phyloP scores from a whole-genome alignment of 768 basidiomycete genomes.

The Pleurotus djamor region DNA sequence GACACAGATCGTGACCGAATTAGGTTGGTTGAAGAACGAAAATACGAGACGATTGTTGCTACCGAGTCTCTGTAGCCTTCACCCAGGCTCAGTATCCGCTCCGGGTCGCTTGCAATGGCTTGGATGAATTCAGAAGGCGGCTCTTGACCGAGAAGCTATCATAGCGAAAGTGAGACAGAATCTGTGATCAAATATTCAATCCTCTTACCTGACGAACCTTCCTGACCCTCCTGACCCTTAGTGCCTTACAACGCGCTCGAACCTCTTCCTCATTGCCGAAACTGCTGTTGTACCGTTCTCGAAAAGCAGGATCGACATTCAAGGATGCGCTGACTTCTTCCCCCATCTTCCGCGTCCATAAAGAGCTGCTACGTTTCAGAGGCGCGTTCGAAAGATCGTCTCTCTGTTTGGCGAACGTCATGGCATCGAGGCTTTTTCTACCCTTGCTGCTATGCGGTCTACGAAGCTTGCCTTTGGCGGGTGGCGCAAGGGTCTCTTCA shows the following conservation, averaged over 20 bases:
- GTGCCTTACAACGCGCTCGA: slow-evolving; percentile 31
- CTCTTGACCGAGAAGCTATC: slow-evolving; percentile 48
- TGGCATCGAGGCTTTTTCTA: slow-evolving; percentile 8
- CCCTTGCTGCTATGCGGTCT: slow-evolving; percentile 6
- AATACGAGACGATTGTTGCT: slow-evolving; percentile 12
- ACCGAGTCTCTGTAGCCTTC: slow-evolving; percentile 16
- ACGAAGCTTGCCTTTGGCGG: not conserved
- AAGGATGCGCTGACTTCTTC: not conserved
- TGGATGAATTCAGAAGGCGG: slow-evolving; percentile 41
- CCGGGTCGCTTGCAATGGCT: slow-evolving; percentile 19
- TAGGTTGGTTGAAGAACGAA: slow-evolving; percentile 1
- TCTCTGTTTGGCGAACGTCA: not conserved
- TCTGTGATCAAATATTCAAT: not conserved
- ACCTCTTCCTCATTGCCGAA: slow-evolving; percentile 16
- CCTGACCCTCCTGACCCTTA: slow-evolving; percentile 42
- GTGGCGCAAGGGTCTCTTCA: not conserved
- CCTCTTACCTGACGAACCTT: slow-evolving; percentile 48
- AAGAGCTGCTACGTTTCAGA: slow-evolving; percentile 26
- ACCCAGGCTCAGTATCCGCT: not conserved
- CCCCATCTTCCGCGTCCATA: slow-evolving; percentile 16
- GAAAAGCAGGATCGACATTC: slow-evolving; percentile 9
- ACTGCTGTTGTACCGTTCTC: slow-evolving; percentile 16
- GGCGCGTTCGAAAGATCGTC: not conserved
- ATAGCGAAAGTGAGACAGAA: not conserved
- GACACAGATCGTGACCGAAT: slow-evolving; percentile 12